Conservation (phyloP, 345 rosid species). For the Populus ilicifolia region DNA sequence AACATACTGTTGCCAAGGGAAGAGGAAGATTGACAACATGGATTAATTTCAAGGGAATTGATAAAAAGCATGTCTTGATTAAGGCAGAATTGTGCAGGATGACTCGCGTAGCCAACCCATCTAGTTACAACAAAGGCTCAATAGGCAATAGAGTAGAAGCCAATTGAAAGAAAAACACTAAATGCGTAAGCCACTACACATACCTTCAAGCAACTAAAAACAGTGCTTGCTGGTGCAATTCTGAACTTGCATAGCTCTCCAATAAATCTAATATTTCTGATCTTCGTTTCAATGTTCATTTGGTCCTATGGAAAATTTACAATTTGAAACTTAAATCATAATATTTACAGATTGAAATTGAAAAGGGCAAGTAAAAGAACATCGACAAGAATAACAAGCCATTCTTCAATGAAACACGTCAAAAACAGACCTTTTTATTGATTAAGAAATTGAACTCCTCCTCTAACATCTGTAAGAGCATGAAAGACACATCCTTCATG, state of each 20-base stretch:
- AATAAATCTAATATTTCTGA: conserved; percentile 92
- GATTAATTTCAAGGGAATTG: not conserved
- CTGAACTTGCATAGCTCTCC: conserved; percentile 98
- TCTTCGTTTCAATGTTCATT: conserved; percentile 98
- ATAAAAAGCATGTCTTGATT: not conserved
- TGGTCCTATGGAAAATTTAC: conserved; percentile 71
- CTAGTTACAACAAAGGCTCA: not conserved
- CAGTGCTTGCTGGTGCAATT: conserved; percentile 74
- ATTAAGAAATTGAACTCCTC: conserved; percentile 94
- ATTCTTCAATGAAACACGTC: conserved; percentile 2
- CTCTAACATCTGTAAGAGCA: conserved; percentile 91
- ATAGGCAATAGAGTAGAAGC: not conserved
- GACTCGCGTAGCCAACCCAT: not conserved
- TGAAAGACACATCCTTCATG: conserved; percentile 88
- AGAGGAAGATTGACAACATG: not conserved
- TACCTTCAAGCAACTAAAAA: conserved; percentile 97
- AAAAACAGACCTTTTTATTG: conserved; percentile 69
- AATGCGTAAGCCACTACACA: conserved; percentile 7
- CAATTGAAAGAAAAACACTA: not conserved
- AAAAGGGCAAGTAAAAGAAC: conserved; percentile 2
- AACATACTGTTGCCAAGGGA: not conserved
- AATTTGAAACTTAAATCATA: not conserved
- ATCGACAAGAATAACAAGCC: not conserved
- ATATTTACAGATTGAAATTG: conserved; percentile 9
- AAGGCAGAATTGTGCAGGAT: not conserved